Conservation (phyloP, 2,329 filamentous ascomycete species). For the Daldinia sp. region DNA sequence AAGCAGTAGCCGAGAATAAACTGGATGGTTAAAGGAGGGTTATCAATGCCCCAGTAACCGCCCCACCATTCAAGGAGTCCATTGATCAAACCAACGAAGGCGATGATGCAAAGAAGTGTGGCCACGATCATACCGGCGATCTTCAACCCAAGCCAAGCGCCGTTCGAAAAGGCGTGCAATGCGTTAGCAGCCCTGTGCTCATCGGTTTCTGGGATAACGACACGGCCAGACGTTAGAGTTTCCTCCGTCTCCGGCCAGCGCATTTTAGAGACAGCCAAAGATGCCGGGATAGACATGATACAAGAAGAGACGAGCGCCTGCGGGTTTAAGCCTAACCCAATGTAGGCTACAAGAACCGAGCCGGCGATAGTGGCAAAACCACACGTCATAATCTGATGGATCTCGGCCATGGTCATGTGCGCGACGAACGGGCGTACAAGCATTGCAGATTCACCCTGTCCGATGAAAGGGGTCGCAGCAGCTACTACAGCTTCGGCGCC, state of each 20-base stretch:
- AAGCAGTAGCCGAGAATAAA: conserved; percentile 75
- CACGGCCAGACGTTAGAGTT: conserved; percentile 81
- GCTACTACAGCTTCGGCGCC: conserved; percentile 94
- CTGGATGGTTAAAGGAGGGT: conserved; percentile 72
- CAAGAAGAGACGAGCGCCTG: conserved; percentile 89
- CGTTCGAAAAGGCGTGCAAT: conserved; percentile 78
- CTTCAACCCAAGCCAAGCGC: conserved; percentile 78
- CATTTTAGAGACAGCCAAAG: conserved; percentile 87
- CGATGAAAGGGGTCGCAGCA: conserved; percentile 91
- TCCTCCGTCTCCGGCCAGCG: conserved; percentile 90
- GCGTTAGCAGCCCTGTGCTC: conserved; percentile 80
- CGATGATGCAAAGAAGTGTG: conserved; percentile 77
- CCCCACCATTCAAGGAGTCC: conserved; percentile 78
- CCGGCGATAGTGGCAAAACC: conserved; percentile 94
- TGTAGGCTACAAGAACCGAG: conserved; percentile 86
- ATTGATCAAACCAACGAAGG: conserved; percentile 71
- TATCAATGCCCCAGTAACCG: conserved; percentile 70
- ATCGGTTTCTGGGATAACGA: conserved; percentile 81
- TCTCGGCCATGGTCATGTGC: conserved; percentile 84
- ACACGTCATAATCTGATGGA: conserved; percentile 92
- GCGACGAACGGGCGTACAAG: conserved; percentile 86
- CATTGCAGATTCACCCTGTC: conserved; percentile 94
- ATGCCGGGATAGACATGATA: conserved; percentile 95
- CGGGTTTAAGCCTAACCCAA: conserved; percentile 81
- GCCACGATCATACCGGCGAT: conserved; percentile 77